Percentiles rank a stretch among this genome's conserved stretches.
Evolutionary conservation across 257 asterid species (phyloP).

Genomic region (Lavandula angustifolia): DNA sequence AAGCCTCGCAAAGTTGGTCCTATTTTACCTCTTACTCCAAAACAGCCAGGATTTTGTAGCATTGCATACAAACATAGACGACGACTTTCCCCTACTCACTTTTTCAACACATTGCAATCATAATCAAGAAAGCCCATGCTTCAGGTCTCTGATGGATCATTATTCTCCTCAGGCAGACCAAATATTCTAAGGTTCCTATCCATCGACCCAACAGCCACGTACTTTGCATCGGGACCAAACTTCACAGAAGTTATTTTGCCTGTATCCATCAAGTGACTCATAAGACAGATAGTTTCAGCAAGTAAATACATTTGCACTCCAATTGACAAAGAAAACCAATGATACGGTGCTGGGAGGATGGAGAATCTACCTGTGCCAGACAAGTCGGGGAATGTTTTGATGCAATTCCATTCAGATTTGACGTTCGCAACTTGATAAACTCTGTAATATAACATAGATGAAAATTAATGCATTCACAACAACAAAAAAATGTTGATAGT

Average conservation of each 20-base stretch:
- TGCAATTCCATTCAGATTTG: constrained; percentile 84
- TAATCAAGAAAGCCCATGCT: constrained; percentile 16
- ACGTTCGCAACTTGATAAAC: constrained; percentile 84
- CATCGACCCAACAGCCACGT: constrained; percentile 95
- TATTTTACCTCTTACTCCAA: constrained; percentile 8
- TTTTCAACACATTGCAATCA: not conserved
- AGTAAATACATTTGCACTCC: not conserved
- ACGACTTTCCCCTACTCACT: not conserved
- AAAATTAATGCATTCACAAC: constrained; percentile 19
- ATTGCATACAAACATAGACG: constrained; percentile 16
- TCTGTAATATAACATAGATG: constrained; percentile 44
- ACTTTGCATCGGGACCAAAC: constrained; percentile 86
- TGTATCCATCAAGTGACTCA: constrained; percentile 35
- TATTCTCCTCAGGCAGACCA: constrained; percentile 72
- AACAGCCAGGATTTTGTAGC: constrained; percentile 14
- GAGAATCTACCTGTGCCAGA: constrained; percentile 82
- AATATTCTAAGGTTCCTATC: constrained; percentile 89
- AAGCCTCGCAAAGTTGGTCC: constrained; percentile 25
- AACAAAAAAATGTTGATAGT: not conserved
- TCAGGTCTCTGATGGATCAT: constrained; percentile 55
- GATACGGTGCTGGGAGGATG: constrained; percentile 4
- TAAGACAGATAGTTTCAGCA: constrained; percentile 8
- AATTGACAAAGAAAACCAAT: not conserved
- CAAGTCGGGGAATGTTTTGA: constrained; percentile 93
- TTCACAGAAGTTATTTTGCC: constrained; percentile 78